A percentile compares a stretch with the other conserved stretches of the same genome.
Evolutionary conservation across 1,284 basidiomycete species (phyloP).

Genomic region (Naganishia cerealis): DNA sequence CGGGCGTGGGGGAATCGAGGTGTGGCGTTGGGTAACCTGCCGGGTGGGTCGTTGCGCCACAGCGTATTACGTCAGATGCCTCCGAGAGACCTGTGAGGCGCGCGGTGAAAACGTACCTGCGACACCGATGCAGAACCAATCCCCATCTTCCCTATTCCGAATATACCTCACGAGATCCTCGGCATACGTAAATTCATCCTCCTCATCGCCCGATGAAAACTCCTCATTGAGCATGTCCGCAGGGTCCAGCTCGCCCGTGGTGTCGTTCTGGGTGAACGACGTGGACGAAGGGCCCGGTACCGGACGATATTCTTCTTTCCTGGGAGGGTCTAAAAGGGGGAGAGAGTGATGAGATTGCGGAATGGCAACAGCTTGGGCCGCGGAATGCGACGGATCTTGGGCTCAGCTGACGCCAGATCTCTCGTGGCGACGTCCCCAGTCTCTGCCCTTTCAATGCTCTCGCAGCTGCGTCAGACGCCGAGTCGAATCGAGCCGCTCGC

Average conservation of each 20-base stretch:
- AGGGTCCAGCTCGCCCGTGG: constrained; percentile 37
- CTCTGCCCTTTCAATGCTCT: too few relatives aligned
- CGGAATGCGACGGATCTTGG: too few relatives aligned
- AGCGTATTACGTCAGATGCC: not conserved
- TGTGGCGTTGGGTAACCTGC: constrained; percentile 91
- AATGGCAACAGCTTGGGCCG: not conserved
- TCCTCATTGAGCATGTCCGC: constrained; percentile 18
- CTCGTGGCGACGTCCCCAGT: too few relatives aligned
- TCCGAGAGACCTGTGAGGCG: not conserved
- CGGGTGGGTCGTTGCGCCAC: constrained; percentile 2
- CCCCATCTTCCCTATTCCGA: constrained; percentile 78
- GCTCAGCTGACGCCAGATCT: too few relatives aligned
- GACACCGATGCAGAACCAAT: constrained; percentile 87
- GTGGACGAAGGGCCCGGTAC: constrained; percentile 68
- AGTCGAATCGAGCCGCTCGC: too few relatives aligned
- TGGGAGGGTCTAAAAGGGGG: constrained; percentile 70
- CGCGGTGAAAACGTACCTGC: constrained; percentile 62
- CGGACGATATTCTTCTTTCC: constrained; percentile 89
- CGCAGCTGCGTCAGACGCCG: too few relatives aligned
- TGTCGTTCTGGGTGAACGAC: constrained; percentile 1
- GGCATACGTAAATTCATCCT: constrained; percentile 73
- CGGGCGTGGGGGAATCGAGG: constrained; percentile 66
- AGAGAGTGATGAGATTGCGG: not conserved
- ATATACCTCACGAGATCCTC: constrained; percentile 91
- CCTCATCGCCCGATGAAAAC: not conserved